A percentile compares a stretch with the other conserved stretches of the same genome.
These are phyloP conservation scores for Fusarium coicis DNA, from an alignment of 2,329 filamentous ascomycete genomes.

Conservation along the genomic window DNA sequence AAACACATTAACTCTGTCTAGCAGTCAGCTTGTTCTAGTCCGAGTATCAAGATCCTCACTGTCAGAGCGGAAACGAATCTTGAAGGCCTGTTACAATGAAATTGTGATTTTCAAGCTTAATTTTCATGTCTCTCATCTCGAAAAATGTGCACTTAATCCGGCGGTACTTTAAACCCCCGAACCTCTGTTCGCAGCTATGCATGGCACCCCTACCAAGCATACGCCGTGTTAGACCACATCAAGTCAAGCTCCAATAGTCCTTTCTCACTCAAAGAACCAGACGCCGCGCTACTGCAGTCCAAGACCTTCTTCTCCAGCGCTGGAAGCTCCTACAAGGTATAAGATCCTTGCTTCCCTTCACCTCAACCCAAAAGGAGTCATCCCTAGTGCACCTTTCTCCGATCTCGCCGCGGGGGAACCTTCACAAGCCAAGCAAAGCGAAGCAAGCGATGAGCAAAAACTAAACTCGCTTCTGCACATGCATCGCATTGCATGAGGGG, in stretches of 20 bases:
- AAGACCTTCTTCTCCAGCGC: constrained; percentile 41
- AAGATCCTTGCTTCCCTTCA: constrained; percentile 18
- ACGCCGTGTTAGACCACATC: constrained; percentile 29
- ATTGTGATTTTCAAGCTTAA: constrained; percentile 22
- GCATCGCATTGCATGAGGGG: constrained; percentile 26
- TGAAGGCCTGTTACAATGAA: background rate
- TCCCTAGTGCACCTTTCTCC: constrained; percentile 32
- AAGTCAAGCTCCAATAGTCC: constrained; percentile 35
- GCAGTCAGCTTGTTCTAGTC: background rate
- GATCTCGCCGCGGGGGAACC: constrained; percentile 43
- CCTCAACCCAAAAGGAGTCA: constrained; percentile 39
- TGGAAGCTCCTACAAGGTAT: constrained; percentile 39
- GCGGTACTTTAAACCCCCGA: background rate
- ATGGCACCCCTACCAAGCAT: constrained; percentile 15
- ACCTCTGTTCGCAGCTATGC: constrained; percentile 39
- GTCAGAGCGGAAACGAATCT: background rate
- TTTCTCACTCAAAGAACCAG: constrained; percentile 16
- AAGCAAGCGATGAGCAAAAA: constrained; percentile 22
- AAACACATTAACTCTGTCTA: background rate
- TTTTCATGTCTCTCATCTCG: constrained; percentile 2
- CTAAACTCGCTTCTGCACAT: constrained; percentile 13
- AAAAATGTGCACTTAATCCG: background rate
- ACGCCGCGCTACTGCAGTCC: constrained; percentile 39
- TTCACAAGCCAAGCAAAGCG: background rate
- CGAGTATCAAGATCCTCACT: background rate